Percentiles rank a stretch among this genome's conserved stretches.
These are phyloP conservation scores for Yamadazyma dendronema DNA, from an alignment of 1,139 yeast species.

Conservation along the genomic window DNA sequence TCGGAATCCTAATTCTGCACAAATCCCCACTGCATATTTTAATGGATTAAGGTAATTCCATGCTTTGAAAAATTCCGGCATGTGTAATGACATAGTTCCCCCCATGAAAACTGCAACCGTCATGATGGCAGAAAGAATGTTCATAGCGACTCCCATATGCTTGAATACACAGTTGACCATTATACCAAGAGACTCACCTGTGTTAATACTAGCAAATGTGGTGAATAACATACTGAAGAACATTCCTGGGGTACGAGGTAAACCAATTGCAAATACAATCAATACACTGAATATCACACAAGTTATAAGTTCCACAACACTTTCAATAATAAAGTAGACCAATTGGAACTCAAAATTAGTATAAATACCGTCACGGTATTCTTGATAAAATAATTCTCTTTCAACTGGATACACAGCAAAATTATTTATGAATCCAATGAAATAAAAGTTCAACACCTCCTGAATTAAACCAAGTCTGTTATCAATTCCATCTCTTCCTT, in stretches of 20 bases:
- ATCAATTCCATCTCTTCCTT: conserved; percentile 54
- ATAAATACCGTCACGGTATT: conserved; percentile 71
- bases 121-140: conserved; percentile 60
- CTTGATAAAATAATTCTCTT: conserved; percentile 74
- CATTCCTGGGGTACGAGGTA: conserved; percentile 67
- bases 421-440: conserved; percentile 77
- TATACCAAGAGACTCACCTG: conserved; percentile 85
- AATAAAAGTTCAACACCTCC: conserved; percentile 69
- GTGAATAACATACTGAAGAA: conserved; percentile 65
- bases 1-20: conserved; percentile 37
- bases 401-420: conserved; percentile 74
- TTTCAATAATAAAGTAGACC: conserved; percentile 63
- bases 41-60: conserved; percentile 73
- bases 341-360: conserved; percentile 64
- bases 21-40: conserved; percentile 63
- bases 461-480: conserved; percentile 76
- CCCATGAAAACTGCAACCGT: conserved; percentile 79
- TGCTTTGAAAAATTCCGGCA: conserved; percentile 68
- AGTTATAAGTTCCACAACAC: conserved; percentile 71
- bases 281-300: conserved; percentile 58
- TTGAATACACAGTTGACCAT: conserved; percentile 70
- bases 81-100: conserved; percentile 77
- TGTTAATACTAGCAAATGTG: conserved; percentile 55
- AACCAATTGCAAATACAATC: conserved; percentile 67
- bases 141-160: conserved; percentile 79